Evolutionary conservation across 768 basidiomycete genomes (phyloP).

Genomic region (Rossbeevera mucosa): DNA sequence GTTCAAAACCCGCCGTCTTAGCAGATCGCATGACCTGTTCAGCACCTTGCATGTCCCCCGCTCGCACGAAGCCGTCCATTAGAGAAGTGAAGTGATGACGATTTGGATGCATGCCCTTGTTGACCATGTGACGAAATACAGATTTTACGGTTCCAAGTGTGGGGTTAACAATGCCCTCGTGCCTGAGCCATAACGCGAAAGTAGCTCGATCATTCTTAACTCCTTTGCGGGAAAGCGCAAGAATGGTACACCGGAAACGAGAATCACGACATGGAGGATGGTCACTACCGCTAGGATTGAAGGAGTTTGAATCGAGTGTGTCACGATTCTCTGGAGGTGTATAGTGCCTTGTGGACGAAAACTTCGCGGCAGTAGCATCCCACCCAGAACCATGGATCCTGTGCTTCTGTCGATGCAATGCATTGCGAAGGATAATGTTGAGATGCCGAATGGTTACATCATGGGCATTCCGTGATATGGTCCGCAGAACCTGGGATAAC

Average conservation of each 20-base stretch:
- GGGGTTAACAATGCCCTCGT: conserved; percentile 50
- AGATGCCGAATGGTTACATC: conserved; percentile 54
- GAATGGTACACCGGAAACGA: conserved; percentile 39
- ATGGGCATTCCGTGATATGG: conserved; percentile 38
- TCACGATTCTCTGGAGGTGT: conserved; percentile 6
- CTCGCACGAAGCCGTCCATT: conserved; percentile 65
- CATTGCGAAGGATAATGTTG: conserved; percentile 48
- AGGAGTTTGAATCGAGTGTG: conserved; percentile 26
- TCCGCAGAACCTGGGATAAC: conserved; percentile 46
- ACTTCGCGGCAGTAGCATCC: conserved; percentile 38
- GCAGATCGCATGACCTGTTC: conserved; percentile 52
- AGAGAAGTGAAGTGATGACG: conserved; percentile 69
- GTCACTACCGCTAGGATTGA: conserved; percentile 50
- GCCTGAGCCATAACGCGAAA: conserved; percentile 57
- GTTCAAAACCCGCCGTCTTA: conserved; percentile 43
- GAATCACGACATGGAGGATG: conserved; percentile 27
- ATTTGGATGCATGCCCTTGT: conserved; percentile 67
- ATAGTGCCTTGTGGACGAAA: conserved; percentile 31
- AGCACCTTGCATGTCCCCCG: conserved; percentile 58
- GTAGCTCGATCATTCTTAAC: conserved; percentile 55
- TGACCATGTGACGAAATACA: conserved; percentile 55
- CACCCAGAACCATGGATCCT: conserved; percentile 43
- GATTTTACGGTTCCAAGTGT: conserved; percentile 50
- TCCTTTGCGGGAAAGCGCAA: conserved; percentile 43
- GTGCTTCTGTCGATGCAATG: conserved; percentile 51